Conservation (phyloP, 257 asterid species). For the Vinca minor region DNA sequence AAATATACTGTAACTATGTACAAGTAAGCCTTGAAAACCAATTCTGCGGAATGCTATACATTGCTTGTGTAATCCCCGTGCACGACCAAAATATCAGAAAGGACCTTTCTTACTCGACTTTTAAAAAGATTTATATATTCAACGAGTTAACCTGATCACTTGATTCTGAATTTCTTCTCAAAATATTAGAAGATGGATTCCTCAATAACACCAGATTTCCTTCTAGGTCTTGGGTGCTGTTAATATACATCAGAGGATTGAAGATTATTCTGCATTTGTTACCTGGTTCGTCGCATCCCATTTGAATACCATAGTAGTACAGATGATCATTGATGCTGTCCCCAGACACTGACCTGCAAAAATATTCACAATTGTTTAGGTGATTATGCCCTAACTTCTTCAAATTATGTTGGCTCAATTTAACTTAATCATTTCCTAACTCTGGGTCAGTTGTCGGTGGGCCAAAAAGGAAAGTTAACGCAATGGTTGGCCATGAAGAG, state of each 20-base stretch:
- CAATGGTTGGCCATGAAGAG: background rate
- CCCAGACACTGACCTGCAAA: slow-evolving; percentile 86
- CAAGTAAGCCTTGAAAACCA: background rate
- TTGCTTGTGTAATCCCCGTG: no score
- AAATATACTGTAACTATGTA: background rate
- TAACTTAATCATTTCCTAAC: background rate
- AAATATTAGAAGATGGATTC: slow-evolving; percentile 27
- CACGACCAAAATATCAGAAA: background rate
- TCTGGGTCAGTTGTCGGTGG: background rate
- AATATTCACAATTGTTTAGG: background rate
- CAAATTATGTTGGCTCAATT: background rate
- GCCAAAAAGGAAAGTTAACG: background rate
- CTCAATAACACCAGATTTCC: slow-evolving; percentile 58
- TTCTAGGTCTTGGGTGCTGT: slow-evolving; percentile 35
- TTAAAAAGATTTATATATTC: slow-evolving; percentile 16
- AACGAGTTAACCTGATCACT: slow-evolving; percentile 13
- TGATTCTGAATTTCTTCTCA: slow-evolving; percentile 30
- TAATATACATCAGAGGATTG: slow-evolving; percentile 43
- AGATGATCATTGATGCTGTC: slow-evolving; percentile 82
- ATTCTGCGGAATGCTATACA: slow-evolving; percentile 5
- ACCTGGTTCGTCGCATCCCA: slow-evolving; percentile 55
- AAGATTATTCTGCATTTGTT: slow-evolving; percentile 54
- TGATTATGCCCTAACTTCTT: background rate
- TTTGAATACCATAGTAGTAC: slow-evolving; percentile 53
- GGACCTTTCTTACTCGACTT: background rate